Evolutionary conservation across 768 basidiomycete species (phyloP).

Genomic region (Lactarius deliciosus): DNA sequence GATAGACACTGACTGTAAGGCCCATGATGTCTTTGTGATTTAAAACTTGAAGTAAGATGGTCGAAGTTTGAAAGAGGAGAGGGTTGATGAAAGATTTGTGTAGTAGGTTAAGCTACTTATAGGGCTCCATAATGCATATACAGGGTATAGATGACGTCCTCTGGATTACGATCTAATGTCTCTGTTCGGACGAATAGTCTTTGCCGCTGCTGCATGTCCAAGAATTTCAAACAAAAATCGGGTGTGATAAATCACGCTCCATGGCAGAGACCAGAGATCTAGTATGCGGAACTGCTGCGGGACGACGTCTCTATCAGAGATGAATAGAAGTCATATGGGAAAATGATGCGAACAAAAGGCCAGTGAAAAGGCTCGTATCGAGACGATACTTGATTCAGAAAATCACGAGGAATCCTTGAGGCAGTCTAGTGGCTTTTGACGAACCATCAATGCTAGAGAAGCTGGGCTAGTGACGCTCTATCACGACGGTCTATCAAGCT

Average conservation of each 20-base stretch:
- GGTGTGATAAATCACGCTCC: background rate
- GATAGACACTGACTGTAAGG: slow-evolving; percentile 6
- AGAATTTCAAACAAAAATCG: background rate
- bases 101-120: slow-evolving; percentile 8
- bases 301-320: background rate
- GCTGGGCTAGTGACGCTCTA: background rate
- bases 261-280: background rate
- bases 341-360: background rate
- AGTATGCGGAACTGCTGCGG: background rate
- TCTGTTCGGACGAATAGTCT: background rate
- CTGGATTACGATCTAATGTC: background rate
- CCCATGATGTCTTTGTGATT: slow-evolving; percentile 4
- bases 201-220: background rate
- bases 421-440: background rate
- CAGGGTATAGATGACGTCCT: background rate
- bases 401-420: background rate
- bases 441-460: background rate
- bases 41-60: background rate
- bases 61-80: background rate
- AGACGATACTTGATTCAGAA: background rate
- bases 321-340: background rate
- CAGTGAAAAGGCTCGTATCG: background rate
- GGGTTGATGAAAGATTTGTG: background rate
- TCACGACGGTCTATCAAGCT: background rate
- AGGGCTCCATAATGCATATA: background rate